Conservation (phyloP, 2,329 filamentous ascomycete genomes). For the Fusarium protoensiforme region DNA sequence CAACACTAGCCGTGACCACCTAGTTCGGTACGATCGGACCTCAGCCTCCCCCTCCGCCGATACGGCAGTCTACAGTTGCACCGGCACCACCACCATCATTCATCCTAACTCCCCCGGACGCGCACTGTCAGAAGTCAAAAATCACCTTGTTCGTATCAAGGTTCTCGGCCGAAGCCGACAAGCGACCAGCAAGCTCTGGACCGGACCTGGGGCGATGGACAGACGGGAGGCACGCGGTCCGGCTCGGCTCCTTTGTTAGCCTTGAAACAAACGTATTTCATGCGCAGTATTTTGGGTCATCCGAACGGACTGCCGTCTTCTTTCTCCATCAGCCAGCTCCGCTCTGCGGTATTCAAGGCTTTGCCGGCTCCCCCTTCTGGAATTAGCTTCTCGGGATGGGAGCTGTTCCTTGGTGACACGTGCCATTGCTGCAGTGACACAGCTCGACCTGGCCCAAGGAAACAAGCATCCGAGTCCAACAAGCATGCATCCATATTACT, state of each 20-base stretch:
- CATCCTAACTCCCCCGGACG: neutral
- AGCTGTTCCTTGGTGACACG: slow-evolving; percentile 19
- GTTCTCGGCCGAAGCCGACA: slow-evolving; percentile 30
- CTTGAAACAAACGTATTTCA: slow-evolving; percentile 20
- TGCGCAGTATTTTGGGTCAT: neutral
- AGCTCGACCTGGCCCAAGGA: neutral
- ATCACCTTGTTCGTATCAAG: slow-evolving; percentile 10
- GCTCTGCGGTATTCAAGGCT: slow-evolving; percentile 22
- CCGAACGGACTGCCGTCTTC: slow-evolving; percentile 9
- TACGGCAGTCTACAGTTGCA: slow-evolving; percentile 7
- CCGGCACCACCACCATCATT: neutral
- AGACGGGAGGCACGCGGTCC: slow-evolving; percentile 36
- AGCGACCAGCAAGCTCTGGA: slow-evolving; percentile 18
- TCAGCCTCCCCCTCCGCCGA: neutral
- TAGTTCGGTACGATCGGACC: neutral
- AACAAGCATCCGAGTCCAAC: neutral
- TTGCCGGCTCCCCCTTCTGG: slow-evolving; percentile 7
- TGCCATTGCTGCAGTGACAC: slow-evolving; percentile 10
- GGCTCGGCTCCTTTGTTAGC: slow-evolving; percentile 39
- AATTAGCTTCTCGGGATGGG: slow-evolving; percentile 17
- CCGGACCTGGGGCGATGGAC: slow-evolving; percentile 32
- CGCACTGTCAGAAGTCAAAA: slow-evolving; percentile 4
- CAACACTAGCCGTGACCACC: neutral
- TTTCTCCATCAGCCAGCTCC: slow-evolving; percentile 24
- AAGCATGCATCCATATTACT: neutral